Percentiles rank a stretch among this genome's conserved stretches.
Evolutionary conservation across 2,329 filamentous ascomycete species (phyloP).

Genomic region (Botryotinia narcissicola): DNA sequence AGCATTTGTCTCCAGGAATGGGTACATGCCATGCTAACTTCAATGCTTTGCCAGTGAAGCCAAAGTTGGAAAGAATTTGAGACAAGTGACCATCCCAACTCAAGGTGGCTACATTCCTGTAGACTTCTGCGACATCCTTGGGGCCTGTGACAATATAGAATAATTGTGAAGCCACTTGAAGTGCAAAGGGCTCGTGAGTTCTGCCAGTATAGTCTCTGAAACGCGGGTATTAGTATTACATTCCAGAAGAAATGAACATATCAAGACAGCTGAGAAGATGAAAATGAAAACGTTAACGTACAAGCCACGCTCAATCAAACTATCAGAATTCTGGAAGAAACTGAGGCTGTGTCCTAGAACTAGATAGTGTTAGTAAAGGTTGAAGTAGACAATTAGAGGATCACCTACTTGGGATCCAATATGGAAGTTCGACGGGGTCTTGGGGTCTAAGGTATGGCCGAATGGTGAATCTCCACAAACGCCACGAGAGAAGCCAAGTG

Average conservation of each 20-base stretch:
- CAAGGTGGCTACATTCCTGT: constrained; percentile 8
- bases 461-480: constrained; percentile 17
- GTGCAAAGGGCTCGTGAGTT: constrained; percentile 1
- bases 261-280: neutral
- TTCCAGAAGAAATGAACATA: neutral
- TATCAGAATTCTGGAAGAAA: constrained; percentile 13
- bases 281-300: neutral
- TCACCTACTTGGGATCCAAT: constrained; percentile 20
- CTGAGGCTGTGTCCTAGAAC: neutral
- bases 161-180: constrained; percentile 12
- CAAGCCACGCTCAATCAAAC: constrained; percentile 6
- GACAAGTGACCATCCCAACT: constrained; percentile 13
- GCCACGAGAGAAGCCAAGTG: constrained; percentile 13
- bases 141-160: constrained; percentile 11
- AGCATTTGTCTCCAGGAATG: constrained; percentile 9
- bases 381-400: no score
- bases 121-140: constrained; percentile 2
- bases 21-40: constrained; percentile 8
- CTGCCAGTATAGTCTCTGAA: neutral
- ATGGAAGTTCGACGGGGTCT: constrained; percentile 14
- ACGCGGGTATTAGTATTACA: neutral
- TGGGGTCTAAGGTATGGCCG: constrained; percentile 14
- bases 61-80: constrained; percentile 10
- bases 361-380: neutral
- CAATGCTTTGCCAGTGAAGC: constrained; percentile 9